Evolutionary conservation across 1,139 yeast genomes (phyloP).

Genomic region (Protomyces gravidus): DNA sequence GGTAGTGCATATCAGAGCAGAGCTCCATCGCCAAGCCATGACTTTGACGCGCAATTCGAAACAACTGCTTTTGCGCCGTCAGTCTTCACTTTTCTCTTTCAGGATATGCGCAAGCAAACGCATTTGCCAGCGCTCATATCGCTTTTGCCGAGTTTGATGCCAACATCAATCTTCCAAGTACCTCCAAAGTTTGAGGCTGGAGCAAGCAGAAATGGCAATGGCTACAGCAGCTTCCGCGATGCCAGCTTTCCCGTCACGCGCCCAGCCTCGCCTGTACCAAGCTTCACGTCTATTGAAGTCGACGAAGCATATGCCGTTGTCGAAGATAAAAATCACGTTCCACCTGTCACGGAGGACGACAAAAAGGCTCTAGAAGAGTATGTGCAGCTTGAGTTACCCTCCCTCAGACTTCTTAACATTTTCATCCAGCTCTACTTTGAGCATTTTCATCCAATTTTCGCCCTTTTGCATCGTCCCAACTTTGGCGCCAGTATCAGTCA

Average conservation of each 20-base stretch:
- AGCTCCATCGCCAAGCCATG: slow-evolving; percentile 24
- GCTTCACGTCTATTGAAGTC: slow-evolving; percentile 13
- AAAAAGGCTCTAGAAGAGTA: slow-evolving; percentile 16
- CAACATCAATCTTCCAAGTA: slow-evolving; percentile 2
- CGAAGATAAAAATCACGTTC: slow-evolving; percentile 14
- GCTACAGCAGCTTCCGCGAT: slow-evolving; percentile 15
- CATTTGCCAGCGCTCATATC: slow-evolving; percentile 16
- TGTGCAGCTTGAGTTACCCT: slow-evolving; percentile 16
- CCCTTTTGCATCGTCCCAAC: slow-evolving; percentile 14
- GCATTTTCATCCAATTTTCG: slow-evolving; percentile 7
- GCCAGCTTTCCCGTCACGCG: slow-evolving; percentile 9
- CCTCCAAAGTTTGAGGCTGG: slow-evolving; percentile 1
- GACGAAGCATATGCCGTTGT: slow-evolving; percentile 5
- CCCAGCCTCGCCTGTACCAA: slow-evolving; percentile 20
- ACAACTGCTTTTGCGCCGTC: slow-evolving; percentile 17
- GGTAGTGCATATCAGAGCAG: slow-evolving; percentile 24
- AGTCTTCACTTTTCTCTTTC: slow-evolving; percentile 19
- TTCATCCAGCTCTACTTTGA: slow-evolving; percentile 24
- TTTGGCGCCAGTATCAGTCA: slow-evolving; percentile 11
- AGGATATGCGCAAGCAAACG: slow-evolving; percentile 9
- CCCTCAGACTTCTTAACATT: slow-evolving; percentile 12
- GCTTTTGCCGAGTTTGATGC: slow-evolving; percentile 16
- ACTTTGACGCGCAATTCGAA: slow-evolving; percentile 25
- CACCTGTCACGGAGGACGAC: slow-evolving; percentile 11
- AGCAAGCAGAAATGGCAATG: slow-evolving; percentile 6